Evolutionary conservation across 345 rosid species (phyloP).

Genomic region (Moringa oleifera): DNA sequence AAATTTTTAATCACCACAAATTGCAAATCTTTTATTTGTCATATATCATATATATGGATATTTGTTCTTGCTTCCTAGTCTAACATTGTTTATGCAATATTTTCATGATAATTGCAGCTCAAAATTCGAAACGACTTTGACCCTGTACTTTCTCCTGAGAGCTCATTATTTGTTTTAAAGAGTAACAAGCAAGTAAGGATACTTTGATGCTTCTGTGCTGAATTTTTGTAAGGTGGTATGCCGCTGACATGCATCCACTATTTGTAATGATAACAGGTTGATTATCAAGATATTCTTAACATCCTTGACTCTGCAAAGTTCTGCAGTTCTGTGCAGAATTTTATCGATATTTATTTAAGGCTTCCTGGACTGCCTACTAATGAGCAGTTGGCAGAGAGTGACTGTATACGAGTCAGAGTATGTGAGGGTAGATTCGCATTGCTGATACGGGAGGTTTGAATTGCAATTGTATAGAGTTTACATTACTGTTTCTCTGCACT

Average conservation of each 20-base stretch:
- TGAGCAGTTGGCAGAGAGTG: slow-evolving; percentile 84
- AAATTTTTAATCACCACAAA: too few relatives aligned
- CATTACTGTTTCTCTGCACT: slow-evolving; percentile 1
- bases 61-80: background rate
- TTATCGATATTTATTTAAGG: slow-evolving; percentile 80
- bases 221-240: slow-evolving; percentile 2
- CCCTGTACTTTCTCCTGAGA: slow-evolving; percentile 99
- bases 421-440: slow-evolving; percentile 99
- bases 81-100: slow-evolving; percentile 10
- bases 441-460: slow-evolving; percentile 89
- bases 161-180: slow-evolving; percentile 95
- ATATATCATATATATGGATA: background rate
- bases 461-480: slow-evolving; percentile 7
- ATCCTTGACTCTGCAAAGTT: slow-evolving; percentile 75
- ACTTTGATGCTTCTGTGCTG: slow-evolving; percentile 4
- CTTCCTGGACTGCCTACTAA: slow-evolving; percentile 83
- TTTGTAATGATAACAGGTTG: slow-evolving; percentile 49
- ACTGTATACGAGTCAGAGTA: slow-evolving; percentile 94
- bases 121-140: slow-evolving; percentile 99
- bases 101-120: slow-evolving; percentile 45
- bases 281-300: slow-evolving; percentile 77
- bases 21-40: background rate
- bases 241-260: slow-evolving; percentile 8
- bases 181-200: slow-evolving; percentile 80
- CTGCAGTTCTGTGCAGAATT: slow-evolving; percentile 93